Base-by-base conservation (phyloP, 2,329 filamentous ascomycete species). In the Pyricularia sp. region DNA sequence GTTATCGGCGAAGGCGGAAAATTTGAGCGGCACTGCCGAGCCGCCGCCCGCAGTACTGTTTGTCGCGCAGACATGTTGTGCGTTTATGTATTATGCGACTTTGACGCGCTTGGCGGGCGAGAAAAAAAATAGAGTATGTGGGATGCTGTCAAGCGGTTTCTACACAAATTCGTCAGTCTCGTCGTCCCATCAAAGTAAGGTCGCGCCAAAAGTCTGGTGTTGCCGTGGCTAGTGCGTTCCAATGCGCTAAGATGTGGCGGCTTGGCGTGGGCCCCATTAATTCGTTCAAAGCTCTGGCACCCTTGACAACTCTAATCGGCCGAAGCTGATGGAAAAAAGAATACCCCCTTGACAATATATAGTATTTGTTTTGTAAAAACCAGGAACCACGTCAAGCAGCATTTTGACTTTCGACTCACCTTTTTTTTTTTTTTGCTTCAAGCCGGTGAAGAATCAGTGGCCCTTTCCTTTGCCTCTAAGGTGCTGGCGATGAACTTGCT, bases 401-500 rank as follows among this genome's bases (percentile, higher is more conserved):
- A 50, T n/a, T 50, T 50, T 50, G 17, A 50, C 42, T 50, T 50
- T 50, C 20, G 6, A 50, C 42, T 50, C 42, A 50, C 42, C 4
- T 50, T 7, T 20, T 20, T n/a, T 17, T 5, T 50, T 50, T 50
- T n/a, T 20, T n/a, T 17, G 4, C n/a, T 50, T 50, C 7, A 50
- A n/a, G 42, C 42, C 17, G 42, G 20, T 14, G 64, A 65, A 65
- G 64, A 36, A 65, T 65, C 30, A 11, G 64, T 33, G 26, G 28
- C 64, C 26, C 64, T 30, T 9, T 33, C 30, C 42, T 50, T 50
- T 50, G 42, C 42, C 42, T 59, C 23, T 28, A 67, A 11, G 26
- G 42, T 25, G 11, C 36, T 31, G 20, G 28, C 31, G 2, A 73
- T 75, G 71, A 79, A 77, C 5, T 30, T 12, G 6, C 69, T 63